Conservation (phyloP, 495 filamentous ascomycete genomes). For the Opeltia flavorubescens region DNA sequence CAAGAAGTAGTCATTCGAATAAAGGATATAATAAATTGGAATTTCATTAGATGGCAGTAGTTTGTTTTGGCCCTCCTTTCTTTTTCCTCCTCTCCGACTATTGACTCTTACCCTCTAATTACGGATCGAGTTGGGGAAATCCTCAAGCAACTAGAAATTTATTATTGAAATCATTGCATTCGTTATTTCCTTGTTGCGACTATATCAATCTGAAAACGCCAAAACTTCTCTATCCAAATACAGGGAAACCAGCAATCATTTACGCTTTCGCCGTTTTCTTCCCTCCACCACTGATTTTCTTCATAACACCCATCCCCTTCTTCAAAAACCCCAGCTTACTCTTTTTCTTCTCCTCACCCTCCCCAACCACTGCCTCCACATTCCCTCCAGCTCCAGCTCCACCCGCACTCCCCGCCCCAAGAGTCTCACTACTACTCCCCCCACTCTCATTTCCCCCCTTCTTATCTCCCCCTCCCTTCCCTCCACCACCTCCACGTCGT, state of each 20-base stretch:
- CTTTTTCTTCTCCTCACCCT: not conserved
- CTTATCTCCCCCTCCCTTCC: not conserved
- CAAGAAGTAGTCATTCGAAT: too few species aligned
- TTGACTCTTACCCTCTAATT: too few species aligned
- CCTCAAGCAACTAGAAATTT: too few species aligned
- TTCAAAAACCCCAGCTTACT: constrained; percentile 1
- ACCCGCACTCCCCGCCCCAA: not conserved
- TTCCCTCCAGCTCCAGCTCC: not conserved
- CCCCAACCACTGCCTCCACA: not conserved
- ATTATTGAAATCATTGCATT: too few species aligned
- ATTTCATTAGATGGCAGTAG: too few species aligned
- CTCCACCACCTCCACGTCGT: not conserved
- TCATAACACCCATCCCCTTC: not conserved
- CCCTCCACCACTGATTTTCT: not conserved
- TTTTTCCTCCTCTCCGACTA: too few species aligned
- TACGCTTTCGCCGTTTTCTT: not conserved
- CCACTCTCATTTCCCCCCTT: not conserved
- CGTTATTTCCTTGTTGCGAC: too few species aligned
- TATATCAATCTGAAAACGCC: too few species aligned
- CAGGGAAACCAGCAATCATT: not conserved
- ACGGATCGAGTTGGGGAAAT: too few species aligned
- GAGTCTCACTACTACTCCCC: not conserved
- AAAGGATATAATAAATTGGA: too few species aligned
- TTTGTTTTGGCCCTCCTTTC: too few species aligned
- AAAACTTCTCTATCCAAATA: too few species aligned